Evolutionary conservation across 768 basidiomycete genomes (phyloP).

Genomic region (Russula foetens): DNA sequence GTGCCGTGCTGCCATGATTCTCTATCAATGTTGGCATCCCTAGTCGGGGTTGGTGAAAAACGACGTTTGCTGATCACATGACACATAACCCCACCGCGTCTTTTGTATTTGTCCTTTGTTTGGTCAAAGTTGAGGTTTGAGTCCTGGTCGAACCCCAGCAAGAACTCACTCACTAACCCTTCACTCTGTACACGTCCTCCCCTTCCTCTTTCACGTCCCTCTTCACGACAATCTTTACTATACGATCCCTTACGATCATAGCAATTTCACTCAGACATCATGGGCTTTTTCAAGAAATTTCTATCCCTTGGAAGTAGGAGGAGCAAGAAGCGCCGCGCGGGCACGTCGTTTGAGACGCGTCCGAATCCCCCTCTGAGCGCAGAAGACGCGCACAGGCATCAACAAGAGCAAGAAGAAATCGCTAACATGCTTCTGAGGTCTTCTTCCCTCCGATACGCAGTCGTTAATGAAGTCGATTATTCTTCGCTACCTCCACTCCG

Average conservation of each 20-base stretch:
- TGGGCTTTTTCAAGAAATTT: slow-evolving; percentile 66
- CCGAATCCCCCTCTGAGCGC: not conserved
- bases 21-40: slow-evolving; percentile 20
- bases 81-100: not conserved
- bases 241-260: slow-evolving; percentile 11
- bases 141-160: not conserved
- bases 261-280: slow-evolving; percentile 23
- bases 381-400: slow-evolving; percentile 16
- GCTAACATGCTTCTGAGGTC: slow-evolving; percentile 54
- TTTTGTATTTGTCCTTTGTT: slow-evolving; percentile 8
- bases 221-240: not conserved
- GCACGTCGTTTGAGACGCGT: slow-evolving; percentile 2
- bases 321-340: slow-evolving; percentile 34
- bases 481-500: slow-evolving; percentile 58
- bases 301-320: slow-evolving; percentile 63
- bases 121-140: slow-evolving; percentile 7
- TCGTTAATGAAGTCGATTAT: slow-evolving; percentile 49
- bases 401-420: slow-evolving; percentile 47
- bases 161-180: too few relatives aligned
- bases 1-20: slow-evolving; percentile 39
- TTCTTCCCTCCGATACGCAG: slow-evolving; percentile 57
- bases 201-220: not conserved
- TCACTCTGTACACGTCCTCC: too few relatives aligned
- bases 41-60: not conserved
- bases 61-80: not conserved